Evolutionary conservation across 495 filamentous ascomycete species (phyloP).

Genomic region (Lophiotrema nucula): DNA sequence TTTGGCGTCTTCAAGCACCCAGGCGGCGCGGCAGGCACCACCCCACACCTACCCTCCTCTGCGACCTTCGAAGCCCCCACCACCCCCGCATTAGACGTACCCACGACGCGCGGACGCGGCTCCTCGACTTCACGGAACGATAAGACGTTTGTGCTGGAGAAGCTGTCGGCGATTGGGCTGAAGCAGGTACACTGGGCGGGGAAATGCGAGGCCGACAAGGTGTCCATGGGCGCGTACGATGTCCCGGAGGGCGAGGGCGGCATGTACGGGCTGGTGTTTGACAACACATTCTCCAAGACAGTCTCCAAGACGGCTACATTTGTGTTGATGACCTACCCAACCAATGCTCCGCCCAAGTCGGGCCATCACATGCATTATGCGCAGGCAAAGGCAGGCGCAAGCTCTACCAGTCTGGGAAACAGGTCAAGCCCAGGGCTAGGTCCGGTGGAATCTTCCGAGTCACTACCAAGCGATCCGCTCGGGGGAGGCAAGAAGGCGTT

Average conservation of each 20-base stretch:
- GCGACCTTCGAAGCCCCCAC: conserved; percentile 48
- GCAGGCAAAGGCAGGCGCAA: conserved; percentile 47
- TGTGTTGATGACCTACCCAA: conserved; percentile 89
- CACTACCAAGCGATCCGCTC: conserved; percentile 29
- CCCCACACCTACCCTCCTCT: conserved; percentile 53
- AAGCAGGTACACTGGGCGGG: conserved; percentile 85
- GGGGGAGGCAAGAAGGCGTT: conserved; percentile 11
- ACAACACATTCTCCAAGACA: conserved; percentile 98
- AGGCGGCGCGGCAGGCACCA: conserved; percentile 56
- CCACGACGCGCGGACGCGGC: conserved; percentile 31
- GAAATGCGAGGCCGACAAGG: conserved; percentile 93
- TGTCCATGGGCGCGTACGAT: conserved; percentile 86
- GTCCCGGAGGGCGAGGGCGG: conserved; percentile 70
- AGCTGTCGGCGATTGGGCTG: conserved; percentile 79
- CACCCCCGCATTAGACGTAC: conserved; percentile 43
- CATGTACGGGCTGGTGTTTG: conserved; percentile 95
- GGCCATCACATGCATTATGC: conserved; percentile 64
- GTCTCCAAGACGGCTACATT: conserved; percentile 92
- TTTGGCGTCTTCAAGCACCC: conserved; percentile 98
- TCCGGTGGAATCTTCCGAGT: conserved; percentile 40
- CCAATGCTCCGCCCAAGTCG: conserved; percentile 74
- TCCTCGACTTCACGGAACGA: conserved; percentile 47
- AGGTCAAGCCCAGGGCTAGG: conserved; percentile 38
- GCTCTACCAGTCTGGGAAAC: conserved; percentile 52
- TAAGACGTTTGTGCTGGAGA: conserved; percentile 68